Percentiles rank a stretch among this genome's conserved stretches.
These are phyloP conservation scores for Pyrenophora seminiperda DNA, from an alignment of 2,329 filamentous ascomycete genomes.

Conservation along the genomic window DNA sequence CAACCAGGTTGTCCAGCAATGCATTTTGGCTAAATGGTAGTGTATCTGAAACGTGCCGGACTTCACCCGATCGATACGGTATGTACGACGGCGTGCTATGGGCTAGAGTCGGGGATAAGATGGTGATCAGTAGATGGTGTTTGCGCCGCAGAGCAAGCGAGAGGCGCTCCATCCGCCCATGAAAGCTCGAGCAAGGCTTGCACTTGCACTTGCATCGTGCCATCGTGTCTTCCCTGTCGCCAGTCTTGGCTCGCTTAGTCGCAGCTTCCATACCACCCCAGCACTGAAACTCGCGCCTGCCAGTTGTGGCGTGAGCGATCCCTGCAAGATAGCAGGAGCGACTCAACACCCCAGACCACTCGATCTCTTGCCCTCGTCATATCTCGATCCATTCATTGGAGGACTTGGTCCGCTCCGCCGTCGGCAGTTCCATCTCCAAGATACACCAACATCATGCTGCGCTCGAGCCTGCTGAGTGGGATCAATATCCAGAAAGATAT, in stretches of 20 bases:
- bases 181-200: slow-evolving; percentile 11
- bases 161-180: slow-evolving; percentile 11
- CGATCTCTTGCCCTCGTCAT: background rate
- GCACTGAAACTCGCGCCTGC: slow-evolving; percentile 8
- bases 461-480: too few species aligned
- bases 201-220: slow-evolving; percentile 3
- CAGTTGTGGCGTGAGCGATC: background rate
- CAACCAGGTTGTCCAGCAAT: slow-evolving; percentile 1
- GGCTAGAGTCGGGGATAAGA: background rate
- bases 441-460: too few species aligned
- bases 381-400: background rate
- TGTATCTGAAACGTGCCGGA: slow-evolving; percentile 16
- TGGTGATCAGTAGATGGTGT: slow-evolving; percentile 13
- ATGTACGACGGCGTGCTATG: background rate
- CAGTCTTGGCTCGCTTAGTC: slow-evolving; percentile 14
- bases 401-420: too few species aligned
- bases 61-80: slow-evolving; percentile 12
- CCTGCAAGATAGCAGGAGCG: background rate
- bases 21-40: slow-evolving; percentile 17
- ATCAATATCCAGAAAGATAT: too few species aligned
- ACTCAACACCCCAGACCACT: background rate
- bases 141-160: slow-evolving; percentile 9
- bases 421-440: too few species aligned
- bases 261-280: slow-evolving; percentile 6
- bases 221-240: background rate